Conservation (phyloP, 2,329 filamentous ascomycete genomes). For the Aspergillus amoenus region DNA sequence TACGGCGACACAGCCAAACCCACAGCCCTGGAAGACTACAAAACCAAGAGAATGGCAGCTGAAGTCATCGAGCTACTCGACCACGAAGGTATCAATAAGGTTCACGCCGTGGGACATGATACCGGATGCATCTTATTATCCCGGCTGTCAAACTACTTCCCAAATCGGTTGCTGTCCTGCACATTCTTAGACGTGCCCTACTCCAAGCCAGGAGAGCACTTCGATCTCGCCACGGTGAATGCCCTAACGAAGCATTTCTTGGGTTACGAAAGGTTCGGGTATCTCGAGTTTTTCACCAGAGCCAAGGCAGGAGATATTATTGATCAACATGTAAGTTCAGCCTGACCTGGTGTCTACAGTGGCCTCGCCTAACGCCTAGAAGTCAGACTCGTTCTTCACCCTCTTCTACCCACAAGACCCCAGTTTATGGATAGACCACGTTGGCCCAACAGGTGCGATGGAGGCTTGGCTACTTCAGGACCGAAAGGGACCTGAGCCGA, state of each 20-base stretch:
- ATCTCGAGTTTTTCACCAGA: constrained; percentile 22
- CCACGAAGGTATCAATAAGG: constrained; percentile 19
- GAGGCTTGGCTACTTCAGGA: constrained; percentile 24
- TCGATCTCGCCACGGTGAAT: constrained; percentile 24
- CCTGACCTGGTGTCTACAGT: neutral
- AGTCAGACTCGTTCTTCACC: constrained; percentile 24
- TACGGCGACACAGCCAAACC: constrained; percentile 39
- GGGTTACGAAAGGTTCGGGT: constrained; percentile 25
- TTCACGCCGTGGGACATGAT: constrained; percentile 28
- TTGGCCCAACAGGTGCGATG: constrained; percentile 21
- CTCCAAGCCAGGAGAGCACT: constrained; percentile 16
- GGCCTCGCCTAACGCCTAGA: neutral
- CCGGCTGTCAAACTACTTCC: constrained; percentile 25
- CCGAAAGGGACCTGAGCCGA: constrained; percentile 13
- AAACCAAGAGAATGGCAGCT: constrained; percentile 29
- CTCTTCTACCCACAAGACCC: constrained; percentile 24
- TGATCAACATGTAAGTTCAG: constrained; percentile 23
- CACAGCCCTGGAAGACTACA: constrained; percentile 25
- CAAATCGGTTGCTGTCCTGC: constrained; percentile 18
- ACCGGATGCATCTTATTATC: constrained; percentile 26
- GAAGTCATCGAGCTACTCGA: constrained; percentile 38
- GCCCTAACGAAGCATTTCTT: constrained; percentile 17
- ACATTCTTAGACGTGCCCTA: constrained; percentile 25
- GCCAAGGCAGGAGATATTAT: constrained; percentile 17
- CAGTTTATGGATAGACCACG: constrained; percentile 19